Evolutionary conservation across 2,329 filamentous ascomycete genomes (phyloP), one percentile per base, ranked within the genome.

Genomic region (Hypoxylon sp.): DNA sequence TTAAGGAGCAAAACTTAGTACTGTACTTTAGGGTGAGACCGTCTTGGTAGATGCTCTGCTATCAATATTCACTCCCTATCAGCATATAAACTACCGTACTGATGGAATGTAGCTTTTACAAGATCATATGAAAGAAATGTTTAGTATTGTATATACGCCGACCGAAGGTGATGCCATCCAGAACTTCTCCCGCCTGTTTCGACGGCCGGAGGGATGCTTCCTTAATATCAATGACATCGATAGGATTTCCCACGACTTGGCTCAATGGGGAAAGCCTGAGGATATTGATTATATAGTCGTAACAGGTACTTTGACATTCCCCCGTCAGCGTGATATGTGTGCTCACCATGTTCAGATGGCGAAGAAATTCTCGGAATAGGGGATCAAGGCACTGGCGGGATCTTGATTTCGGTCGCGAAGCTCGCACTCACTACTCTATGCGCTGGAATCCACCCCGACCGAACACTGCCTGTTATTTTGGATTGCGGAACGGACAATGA

Each of bases 211-310:
- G 68, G 93, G 93, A 0, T 93, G 91, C 70, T 96, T 93, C 68
- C 77, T 96, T 52, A 92, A 91, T 70, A 90, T 96, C 49, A 81
- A 87, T 17, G 87, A 93, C 56, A 77, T 85, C 4, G 87, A 90
- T 37, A 80, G 85, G 4, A 85, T 96, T 1, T 84, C 90, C 32
- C 81, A 88, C 47, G 85, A 89, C 61, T 78, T 96, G 1, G 82
- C 85, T 0, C 87, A 90, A 64, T 94, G 89, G 84, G 91, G 89
- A 0, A 79, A 80, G 0, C 79, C 85, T 0, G 90, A 93, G 2
- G 91, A 95, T 59, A 88, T 97, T 32, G 93, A 97, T 76, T 89
- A 96, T 71, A 95, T 97, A 65, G 93, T 95, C 5, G 92, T 95
- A 6, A 93, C 90, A 44, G 92, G 94, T 82, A 80, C 80, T 26